Evolutionary conservation across 2,329 filamentous ascomycete genomes (phyloP).

Genomic region (Sclerotinia borealis): DNA sequence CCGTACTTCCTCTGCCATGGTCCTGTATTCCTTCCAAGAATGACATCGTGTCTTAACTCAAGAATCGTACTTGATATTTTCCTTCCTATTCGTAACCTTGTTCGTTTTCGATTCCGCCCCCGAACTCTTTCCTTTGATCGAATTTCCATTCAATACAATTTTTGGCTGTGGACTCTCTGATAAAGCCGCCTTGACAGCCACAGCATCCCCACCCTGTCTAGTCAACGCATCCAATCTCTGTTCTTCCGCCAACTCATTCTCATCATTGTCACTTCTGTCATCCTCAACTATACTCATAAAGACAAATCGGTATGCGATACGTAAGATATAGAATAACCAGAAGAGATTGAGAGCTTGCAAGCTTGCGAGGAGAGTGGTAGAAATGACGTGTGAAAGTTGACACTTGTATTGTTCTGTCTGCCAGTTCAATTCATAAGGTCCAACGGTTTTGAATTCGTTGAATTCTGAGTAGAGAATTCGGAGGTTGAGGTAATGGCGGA

Average conservation of each 20-base stretch:
- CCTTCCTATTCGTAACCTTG: slow-evolving; percentile 16
- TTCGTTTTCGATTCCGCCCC: slow-evolving; percentile 11
- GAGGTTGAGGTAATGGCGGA: slow-evolving; percentile 79
- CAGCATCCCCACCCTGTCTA: neutral
- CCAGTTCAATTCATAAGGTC: slow-evolving; percentile 72
- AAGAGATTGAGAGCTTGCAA: slow-evolving; percentile 73
- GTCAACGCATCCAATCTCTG: slow-evolving; percentile 13
- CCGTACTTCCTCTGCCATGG: neutral
- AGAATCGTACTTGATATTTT: neutral
- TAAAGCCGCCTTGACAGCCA: slow-evolving; percentile 1
- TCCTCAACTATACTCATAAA: slow-evolving; percentile 56
- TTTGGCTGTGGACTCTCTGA: neutral
- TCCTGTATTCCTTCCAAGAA: neutral
- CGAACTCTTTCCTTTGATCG: slow-evolving; percentile 12
- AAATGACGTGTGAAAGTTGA: slow-evolving; percentile 61
- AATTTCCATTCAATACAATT: slow-evolving; percentile 14
- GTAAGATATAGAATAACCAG: slow-evolving; percentile 71
- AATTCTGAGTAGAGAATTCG: slow-evolving; percentile 68
- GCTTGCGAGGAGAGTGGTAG: slow-evolving; percentile 55
- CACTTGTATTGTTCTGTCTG: slow-evolving; percentile 72
- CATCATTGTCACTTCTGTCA: slow-evolving; percentile 66
- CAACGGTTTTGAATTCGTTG: slow-evolving; percentile 67
- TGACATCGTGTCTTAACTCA: neutral
- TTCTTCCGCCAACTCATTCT: slow-evolving; percentile 28
- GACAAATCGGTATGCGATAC: slow-evolving; percentile 67